phyloP scores from a whole-genome alignment of 192 early-diverging fungal species.

The Geosiphon pyriformis region DNA sequence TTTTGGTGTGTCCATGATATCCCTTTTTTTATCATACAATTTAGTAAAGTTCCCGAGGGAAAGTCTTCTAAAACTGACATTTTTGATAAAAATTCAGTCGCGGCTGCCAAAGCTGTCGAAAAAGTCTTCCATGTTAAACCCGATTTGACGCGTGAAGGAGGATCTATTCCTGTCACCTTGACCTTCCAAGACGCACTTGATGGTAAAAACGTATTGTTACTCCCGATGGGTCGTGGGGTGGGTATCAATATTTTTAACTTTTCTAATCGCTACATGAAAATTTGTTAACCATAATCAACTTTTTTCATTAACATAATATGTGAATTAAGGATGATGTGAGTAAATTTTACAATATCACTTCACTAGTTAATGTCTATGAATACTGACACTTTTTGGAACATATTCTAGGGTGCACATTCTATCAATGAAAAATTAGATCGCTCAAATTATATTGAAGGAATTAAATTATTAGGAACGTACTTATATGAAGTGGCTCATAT shows the following conservation, averaged over 20 bases:
- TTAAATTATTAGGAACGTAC: conserved; percentile 88
- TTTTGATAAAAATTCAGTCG: conserved; percentile 44
- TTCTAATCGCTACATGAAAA: too few species aligned
- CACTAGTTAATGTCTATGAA: not conserved
- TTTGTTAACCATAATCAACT: too few species aligned
- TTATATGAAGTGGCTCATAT: conserved; percentile 75
- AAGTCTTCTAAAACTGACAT: not conserved
- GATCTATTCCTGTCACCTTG: conserved; percentile 95
- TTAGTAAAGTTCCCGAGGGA: not conserved
- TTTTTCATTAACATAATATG: too few species aligned
- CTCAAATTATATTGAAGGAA: conserved; percentile 91
- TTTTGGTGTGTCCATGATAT: conserved; percentile 58
- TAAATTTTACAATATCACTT: not conserved
- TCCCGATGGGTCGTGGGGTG: conserved; percentile 94
- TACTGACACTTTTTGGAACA: not conserved
- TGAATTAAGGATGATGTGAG: conserved; percentile 75
- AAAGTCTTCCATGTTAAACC: conserved; percentile 88
- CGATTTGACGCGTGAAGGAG: conserved; percentile 96
- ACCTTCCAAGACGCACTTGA: conserved; percentile 94
- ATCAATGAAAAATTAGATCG: conserved; percentile 96
- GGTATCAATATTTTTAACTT: too few species aligned
- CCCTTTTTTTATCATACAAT: not conserved
- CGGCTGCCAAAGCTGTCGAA: conserved; percentile 87
- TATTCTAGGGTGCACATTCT: conserved; percentile 80
- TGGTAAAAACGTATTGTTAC: conserved; percentile 83